Percentiles rank a stretch among this genome's conserved stretches.
phyloP scores from a whole-genome alignment of 352 stramenopile species.

The Pythium rishiriense region DNA sequence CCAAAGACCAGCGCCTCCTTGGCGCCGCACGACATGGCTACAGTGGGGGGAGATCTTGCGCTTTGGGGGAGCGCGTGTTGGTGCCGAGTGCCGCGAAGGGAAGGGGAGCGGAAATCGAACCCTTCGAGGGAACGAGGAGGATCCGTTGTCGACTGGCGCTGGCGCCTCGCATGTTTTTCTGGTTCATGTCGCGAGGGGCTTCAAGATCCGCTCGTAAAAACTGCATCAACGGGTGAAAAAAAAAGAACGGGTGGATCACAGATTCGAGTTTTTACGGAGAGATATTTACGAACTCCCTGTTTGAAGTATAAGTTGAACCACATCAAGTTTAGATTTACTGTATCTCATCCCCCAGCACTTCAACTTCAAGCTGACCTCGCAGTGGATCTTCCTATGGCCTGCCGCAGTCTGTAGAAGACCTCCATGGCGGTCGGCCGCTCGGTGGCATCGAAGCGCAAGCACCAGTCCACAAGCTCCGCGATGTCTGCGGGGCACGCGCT shows the following conservation, averaged over 20 bases:
- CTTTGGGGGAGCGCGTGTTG: slow-evolving; percentile 15
- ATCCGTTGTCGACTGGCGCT: slow-evolving; percentile 8
- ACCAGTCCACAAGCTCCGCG: neutral
- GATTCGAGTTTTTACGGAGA: too few species aligned
- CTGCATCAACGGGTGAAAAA: neutral
- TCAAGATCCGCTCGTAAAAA: slow-evolving; percentile 15
- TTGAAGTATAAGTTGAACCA: too few species aligned
- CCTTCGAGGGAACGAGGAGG: too few species aligned
- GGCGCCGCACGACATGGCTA: slow-evolving; percentile 75
- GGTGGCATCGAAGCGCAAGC: neutral
- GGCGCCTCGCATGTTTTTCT: slow-evolving; percentile 5
- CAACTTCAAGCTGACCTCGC: too few species aligned
- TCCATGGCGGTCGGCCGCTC: neutral
- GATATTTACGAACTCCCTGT: too few species aligned
- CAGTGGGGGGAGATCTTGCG: neutral
- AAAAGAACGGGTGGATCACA: too few species aligned
- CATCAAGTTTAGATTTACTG: too few species aligned
- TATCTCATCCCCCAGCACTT: too few species aligned
- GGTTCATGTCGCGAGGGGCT: neutral
- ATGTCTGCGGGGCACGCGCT: neutral
- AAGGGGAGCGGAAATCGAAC: too few species aligned
- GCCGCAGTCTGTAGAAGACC: neutral
- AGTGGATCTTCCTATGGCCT: too few species aligned
- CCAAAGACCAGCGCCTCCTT: slow-evolving; percentile 78
- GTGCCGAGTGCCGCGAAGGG: neutral